Conservation (phyloP, 306 rosid species). For the Ormosia emarginata region DNA sequence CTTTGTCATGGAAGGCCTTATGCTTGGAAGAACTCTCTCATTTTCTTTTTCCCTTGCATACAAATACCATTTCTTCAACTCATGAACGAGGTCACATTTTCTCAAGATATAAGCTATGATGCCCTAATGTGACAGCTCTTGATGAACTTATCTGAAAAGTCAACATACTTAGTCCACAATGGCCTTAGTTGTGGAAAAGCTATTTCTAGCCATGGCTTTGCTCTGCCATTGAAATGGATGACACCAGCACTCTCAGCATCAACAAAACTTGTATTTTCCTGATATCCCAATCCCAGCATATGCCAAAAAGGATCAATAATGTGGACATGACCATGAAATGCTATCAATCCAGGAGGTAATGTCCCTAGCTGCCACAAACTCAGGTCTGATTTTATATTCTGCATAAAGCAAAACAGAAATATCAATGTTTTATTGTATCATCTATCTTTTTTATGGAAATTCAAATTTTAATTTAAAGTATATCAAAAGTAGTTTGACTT, state of each 20-base stretch:
- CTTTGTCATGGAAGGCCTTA: conserved; percentile 32
- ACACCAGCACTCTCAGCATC: conserved; percentile 83
- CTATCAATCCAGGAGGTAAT: conserved; percentile 96
- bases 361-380: conserved; percentile 99
- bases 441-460: background rate
- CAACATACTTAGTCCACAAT: conserved; percentile 77
- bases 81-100: conserved; percentile 26
- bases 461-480: background rate
- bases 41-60: conserved; percentile 35
- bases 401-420: conserved; percentile 23
- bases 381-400: conserved; percentile 96
- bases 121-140: conserved; percentile 80
- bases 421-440: background rate
- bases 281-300: conserved; percentile 96
- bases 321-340: conserved; percentile 90
- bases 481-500: background rate
- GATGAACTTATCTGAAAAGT: conserved; percentile 90
- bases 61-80: conserved; percentile 36
- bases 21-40: conserved; percentile 44
- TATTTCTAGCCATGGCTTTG: conserved; percentile 98
- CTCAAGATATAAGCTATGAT: conserved; percentile 47
- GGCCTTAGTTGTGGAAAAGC: conserved; percentile 76
- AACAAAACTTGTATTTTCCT: conserved; percentile 68
- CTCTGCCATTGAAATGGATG: conserved; percentile 94
- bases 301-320: conserved; percentile 95